phyloP scores from a whole-genome alignment of 306 rosid genomes.

The Alnus glutinosa region DNA sequence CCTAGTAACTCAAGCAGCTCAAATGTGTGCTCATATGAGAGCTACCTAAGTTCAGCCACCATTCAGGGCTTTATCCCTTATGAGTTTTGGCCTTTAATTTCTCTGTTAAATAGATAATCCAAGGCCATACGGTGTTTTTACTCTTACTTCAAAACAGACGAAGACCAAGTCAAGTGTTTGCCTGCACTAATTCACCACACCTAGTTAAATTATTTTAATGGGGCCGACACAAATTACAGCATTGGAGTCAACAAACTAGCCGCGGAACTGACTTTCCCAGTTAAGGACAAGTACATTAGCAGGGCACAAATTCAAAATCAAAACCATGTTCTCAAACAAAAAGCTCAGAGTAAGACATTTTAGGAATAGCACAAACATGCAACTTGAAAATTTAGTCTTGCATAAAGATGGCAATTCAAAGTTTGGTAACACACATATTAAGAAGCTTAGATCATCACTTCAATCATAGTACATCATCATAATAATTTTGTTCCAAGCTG shows the following conservation, averaged over 20 bases:
- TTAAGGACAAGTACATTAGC: no score
- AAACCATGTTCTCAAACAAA: not conserved
- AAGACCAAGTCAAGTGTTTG: not conserved
- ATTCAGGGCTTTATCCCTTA: no score
- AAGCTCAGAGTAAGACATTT: not conserved
- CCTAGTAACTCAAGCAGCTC: no score
- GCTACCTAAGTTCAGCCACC: no score
- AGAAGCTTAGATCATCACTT: slow-evolving; percentile 28
- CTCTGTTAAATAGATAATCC: no score
- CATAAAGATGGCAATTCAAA: slow-evolving; percentile 18
- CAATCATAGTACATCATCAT: slow-evolving; percentile 21
- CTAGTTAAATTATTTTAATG: not conserved
- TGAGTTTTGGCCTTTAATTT: no score
- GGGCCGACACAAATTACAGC: no score
- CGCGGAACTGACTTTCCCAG: not conserved
- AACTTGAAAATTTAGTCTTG: slow-evolving; percentile 32
- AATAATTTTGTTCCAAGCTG: slow-evolving; percentile 22
- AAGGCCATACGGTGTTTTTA: not conserved
- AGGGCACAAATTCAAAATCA: not conserved
- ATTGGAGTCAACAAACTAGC: no score
- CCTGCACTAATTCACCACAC: not conserved
- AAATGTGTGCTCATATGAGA: no score
- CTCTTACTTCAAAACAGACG: not conserved
- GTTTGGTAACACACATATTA: slow-evolving; percentile 25
- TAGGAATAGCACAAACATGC: slow-evolving; percentile 27